Evolutionary conservation across 768 basidiomycete genomes (phyloP), one percentile per base, ranked within the genome.

Genomic region (Mycena albidolilacea): DNA sequence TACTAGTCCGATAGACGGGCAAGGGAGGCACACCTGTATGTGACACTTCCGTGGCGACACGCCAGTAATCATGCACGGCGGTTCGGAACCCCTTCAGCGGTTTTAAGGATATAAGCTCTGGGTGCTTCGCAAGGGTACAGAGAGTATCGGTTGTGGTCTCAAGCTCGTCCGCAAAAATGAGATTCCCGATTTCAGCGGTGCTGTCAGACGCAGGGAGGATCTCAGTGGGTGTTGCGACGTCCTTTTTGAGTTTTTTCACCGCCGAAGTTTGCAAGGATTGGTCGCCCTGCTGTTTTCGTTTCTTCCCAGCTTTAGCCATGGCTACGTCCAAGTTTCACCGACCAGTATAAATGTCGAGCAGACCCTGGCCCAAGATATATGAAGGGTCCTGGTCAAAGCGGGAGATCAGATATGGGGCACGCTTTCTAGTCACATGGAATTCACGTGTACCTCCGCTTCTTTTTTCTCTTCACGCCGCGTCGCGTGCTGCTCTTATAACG

Each of bases 71-170:
- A 67, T 84, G 82, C 7, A 84, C 80, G 0, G 84, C 82, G 1
- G 83, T 83, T 64, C 83, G 82, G 61, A 84, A 82, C 23, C 81
- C 78, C 70, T 84, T 84, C 43, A 84, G 66, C 3, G 80, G 75
- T 64, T 82, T 82, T 12, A 80, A 70, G 2, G 77, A 74, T n/a
- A 84, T 81, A 37, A 84, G 70, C 3, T 74, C 63, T 0, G 84
- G 84, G 57, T 84, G 81, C 67, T 79, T 74, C 7, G 81, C 77
- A 8, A 84, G 77, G 1, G 78, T 70, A 0, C 54, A 63, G 10
- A 84, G 79, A 0, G 82, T 84, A 7, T 84, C 84, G 17, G 82
- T 84, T 3, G 83, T 84, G 58, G 81, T 83, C 69, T 84, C 84
- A 48, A 84, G 77, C 64, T 84, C 84, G 48, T 84, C 84, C 55